Evolutionary conservation across 139 green algal genomes (phyloP).

Genomic region (Chlorella sp.): DNA sequence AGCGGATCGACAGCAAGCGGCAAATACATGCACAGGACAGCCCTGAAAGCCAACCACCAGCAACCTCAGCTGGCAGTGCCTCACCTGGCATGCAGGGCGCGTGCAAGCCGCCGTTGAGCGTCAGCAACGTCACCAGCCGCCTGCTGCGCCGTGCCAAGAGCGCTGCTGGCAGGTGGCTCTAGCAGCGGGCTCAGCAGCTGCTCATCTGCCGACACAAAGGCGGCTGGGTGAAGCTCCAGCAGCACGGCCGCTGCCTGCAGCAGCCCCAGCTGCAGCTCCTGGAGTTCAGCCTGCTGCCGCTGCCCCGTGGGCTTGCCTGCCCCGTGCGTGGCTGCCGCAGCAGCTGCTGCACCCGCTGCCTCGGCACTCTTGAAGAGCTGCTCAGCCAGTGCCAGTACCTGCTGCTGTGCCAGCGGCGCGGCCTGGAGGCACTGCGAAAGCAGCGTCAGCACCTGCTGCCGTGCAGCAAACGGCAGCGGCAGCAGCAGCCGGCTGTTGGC

Average conservation of each 20-base stretch:
- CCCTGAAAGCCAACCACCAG: not conserved
- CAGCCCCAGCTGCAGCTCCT: not conserved
- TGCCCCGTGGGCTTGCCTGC: not conserved
- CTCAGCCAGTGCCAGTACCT: not conserved
- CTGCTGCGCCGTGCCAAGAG: not conserved
- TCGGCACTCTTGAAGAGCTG: conserved; percentile 1
- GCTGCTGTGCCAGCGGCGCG: conserved; percentile 17
- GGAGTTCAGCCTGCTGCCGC: conserved; percentile 5
- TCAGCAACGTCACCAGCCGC: not conserved
- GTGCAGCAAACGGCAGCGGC: conserved; percentile 1
- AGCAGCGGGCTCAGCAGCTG: conserved; percentile 14
- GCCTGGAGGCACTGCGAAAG: not conserved
- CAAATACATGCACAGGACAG: not conserved
- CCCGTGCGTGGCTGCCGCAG: not conserved
- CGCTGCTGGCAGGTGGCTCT: not conserved
- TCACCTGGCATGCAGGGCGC: conserved; percentile 10
- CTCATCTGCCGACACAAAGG: conserved; percentile 30
- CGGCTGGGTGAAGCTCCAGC: conserved; percentile 4
- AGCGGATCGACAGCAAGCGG: too few relatives aligned
- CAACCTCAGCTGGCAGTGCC: not conserved
- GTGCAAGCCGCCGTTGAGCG: conserved; percentile 5
- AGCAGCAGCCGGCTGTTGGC: conserved; percentile 17
- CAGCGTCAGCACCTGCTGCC: conserved; percentile 14
- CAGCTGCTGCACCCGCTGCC: not conserved
- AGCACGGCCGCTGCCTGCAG: not conserved